A percentile compares a stretch with the other conserved stretches of the same genome.
These are phyloP conservation scores for Vitellaria paradoxa DNA, from an alignment of 179 eudicot species.

Conservation along the genomic window DNA sequence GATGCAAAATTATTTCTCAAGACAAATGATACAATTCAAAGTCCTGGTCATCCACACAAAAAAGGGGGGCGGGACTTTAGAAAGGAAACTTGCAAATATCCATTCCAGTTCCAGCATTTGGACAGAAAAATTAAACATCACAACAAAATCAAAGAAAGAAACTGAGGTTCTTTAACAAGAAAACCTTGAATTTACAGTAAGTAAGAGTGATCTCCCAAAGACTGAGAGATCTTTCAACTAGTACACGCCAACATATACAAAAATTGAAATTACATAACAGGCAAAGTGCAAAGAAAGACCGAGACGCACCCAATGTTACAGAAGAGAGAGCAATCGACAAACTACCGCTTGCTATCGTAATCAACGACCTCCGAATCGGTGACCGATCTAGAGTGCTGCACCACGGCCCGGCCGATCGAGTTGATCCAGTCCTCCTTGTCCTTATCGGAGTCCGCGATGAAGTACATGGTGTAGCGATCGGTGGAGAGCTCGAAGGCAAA, in stretches of 20 bases:
- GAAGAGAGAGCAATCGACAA: neutral
- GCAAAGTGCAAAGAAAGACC: neutral
- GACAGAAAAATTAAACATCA: neutral
- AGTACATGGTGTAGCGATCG: constrained; percentile 63
- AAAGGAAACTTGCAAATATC: neutral
- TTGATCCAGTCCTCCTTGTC: constrained; percentile 96
- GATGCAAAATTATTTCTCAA: neutral
- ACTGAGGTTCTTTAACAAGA: neutral
- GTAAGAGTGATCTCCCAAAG: neutral
- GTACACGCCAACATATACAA: neutral
- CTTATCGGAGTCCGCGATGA: constrained; percentile 79
- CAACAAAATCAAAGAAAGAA: neutral
- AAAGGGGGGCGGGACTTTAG: too few relatives aligned
- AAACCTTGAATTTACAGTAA: neutral
- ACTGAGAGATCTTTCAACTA: neutral
- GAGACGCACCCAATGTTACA: constrained; percentile 2
- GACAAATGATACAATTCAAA: neutral
- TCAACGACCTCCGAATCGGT: constrained; percentile 74
- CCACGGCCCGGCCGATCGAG: constrained; percentile 80
- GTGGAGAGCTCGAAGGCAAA: constrained; percentile 74
- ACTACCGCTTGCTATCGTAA: constrained; percentile 48
- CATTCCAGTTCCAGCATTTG: neutral
- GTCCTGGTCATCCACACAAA: neutral
- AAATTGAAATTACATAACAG: neutral
- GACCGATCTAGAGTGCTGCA: constrained; percentile 77